Conservation (phyloP, 306 rosid genomes). For the Phaseolus lunatus region DNA sequence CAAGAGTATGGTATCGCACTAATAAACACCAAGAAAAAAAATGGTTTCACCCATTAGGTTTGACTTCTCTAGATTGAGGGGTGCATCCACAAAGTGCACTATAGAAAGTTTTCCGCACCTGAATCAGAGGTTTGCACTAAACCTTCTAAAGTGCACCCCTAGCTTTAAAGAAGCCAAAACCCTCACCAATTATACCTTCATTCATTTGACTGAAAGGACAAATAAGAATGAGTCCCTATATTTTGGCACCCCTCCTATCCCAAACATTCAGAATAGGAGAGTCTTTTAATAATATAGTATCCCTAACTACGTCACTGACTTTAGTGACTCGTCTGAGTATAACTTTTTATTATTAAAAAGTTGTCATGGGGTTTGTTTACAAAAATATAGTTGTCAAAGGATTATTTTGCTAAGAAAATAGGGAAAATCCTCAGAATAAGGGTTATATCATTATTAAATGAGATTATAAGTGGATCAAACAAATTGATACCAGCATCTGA, state of each 20-base stretch:
- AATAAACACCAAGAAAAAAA: constrained; percentile 27
- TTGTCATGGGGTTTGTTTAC: too few relatives aligned
- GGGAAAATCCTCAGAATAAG: background rate
- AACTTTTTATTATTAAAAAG: too few relatives aligned
- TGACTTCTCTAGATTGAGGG: background rate
- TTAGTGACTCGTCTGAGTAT: too few relatives aligned
- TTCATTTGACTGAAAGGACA: too few relatives aligned
- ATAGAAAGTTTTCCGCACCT: background rate
- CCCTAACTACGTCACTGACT: too few relatives aligned
- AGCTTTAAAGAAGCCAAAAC: background rate
- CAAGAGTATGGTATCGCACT: constrained; percentile 9
- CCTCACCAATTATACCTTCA: too few relatives aligned
- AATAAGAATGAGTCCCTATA: too few relatives aligned
- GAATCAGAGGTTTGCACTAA: background rate
- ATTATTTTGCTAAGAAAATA: too few relatives aligned
- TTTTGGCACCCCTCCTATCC: too few relatives aligned
- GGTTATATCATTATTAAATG: constrained; percentile 12
- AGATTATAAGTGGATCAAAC: background rate
- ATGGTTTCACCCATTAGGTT: constrained; percentile 17
- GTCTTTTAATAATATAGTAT: too few relatives aligned
- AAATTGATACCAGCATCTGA: constrained; percentile 3
- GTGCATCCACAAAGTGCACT: background rate
- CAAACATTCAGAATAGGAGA: too few relatives aligned
- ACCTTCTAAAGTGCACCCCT: background rate
- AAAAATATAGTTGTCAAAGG: too few relatives aligned